Base-by-base conservation (phyloP, 208 protist genomes). In the Angomonas deanei region DNA sequence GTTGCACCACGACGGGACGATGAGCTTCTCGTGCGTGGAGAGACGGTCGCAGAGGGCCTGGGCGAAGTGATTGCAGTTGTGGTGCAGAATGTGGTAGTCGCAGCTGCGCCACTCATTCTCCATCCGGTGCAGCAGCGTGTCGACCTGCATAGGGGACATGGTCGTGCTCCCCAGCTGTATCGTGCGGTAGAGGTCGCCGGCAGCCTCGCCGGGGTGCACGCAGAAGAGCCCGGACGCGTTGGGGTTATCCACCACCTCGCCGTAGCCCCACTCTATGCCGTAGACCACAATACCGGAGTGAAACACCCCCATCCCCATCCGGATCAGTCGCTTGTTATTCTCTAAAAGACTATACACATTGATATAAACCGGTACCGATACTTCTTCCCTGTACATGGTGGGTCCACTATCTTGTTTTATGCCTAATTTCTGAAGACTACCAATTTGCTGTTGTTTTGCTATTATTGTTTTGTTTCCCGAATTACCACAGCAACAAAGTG, bases 41-140 rank as follows among this genome's bases (percentile, higher is more conserved):
- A 96, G 76, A 11, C 88, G 42, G 46, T 91, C 74, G 70, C 83
- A 92, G 54, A 96, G 80, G 23, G 59, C 56, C 71, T 92, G 76
- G 6, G 86, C 78, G 69, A 95, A 97, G 72, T 97, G 88, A 50
- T 97, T 97, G 78, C 91, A 97, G 77, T 97, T 97, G 76, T 83
- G 80, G 66, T 87, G 75, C 21, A 97, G 74, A 54, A 97, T 85
- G 72, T 95, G 86, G 64, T 97, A 97, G 19, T 93, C 85, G 46
- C 61, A 28, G 66, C 85, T 93, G 38, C 74, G 67, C 87, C 90
- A 96, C 68, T 96, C 90, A 52, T 89, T 93, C 58, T 93, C 86
- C 2, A 96, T 56, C 27, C 85, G 78, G 65, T 91, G 84, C 27
- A 93, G 77, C 23, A 95, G 82, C 1, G 91, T 93, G 70, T 93